phyloP scores from a whole-genome alignment of 148 eudicot species.

The Dianthus caryophyllus region DNA sequence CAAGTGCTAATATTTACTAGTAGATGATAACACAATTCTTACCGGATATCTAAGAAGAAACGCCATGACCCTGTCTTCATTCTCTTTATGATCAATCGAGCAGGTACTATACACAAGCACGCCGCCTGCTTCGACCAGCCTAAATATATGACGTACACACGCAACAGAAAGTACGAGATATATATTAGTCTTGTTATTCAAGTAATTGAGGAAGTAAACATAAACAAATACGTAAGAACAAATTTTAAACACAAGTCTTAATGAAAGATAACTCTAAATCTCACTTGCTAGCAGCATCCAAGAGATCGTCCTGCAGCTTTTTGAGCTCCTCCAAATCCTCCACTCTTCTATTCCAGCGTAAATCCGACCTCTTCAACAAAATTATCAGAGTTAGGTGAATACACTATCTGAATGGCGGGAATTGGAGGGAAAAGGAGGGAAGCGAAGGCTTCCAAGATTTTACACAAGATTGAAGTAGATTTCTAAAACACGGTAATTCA shows the following conservation, averaged over 20 bases:
- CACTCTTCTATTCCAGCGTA: slow-evolving; percentile 86
- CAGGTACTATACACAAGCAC: slow-evolving; percentile 90
- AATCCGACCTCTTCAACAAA: slow-evolving; percentile 70
- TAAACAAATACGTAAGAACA: background rate
- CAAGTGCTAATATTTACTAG: slow-evolving; percentile 35
- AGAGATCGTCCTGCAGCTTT: slow-evolving; percentile 73
- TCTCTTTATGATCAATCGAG: slow-evolving; percentile 90
- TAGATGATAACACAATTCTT: slow-evolving; percentile 8
- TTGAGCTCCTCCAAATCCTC: slow-evolving; percentile 93
- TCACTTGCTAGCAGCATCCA: slow-evolving; percentile 85
- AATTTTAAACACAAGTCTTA: slow-evolving; percentile 11
- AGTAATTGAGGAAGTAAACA: background rate
- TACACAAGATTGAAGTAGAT: background rate
- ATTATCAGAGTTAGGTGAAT: background rate
- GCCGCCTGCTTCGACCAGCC: slow-evolving; percentile 83
- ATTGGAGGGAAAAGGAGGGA: no score
- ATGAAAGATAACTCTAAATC: slow-evolving; percentile 20
- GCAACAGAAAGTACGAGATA: background rate
- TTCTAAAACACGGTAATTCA: background rate
- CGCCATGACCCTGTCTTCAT: slow-evolving; percentile 80
- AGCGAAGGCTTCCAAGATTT: background rate
- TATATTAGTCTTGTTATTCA: slow-evolving; percentile 17
- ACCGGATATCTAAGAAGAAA: slow-evolving; percentile 81
- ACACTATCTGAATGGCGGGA: no score
- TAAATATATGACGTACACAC: slow-evolving; percentile 20